These are phyloP conservation scores for Endocalyx cinctus DNA, from an alignment of 2,329 filamentous ascomycete species.

Conservation along the genomic window DNA sequence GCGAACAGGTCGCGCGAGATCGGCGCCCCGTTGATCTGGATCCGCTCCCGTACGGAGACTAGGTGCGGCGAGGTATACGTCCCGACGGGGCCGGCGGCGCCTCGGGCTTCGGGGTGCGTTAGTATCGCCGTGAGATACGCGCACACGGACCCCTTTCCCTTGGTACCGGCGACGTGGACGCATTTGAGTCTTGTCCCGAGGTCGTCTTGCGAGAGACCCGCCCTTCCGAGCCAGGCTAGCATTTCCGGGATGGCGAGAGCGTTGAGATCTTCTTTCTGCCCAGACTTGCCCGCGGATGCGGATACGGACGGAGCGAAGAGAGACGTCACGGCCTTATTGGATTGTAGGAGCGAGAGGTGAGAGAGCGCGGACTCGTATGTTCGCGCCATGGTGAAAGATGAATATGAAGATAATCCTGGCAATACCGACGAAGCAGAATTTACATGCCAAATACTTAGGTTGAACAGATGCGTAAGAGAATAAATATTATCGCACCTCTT, in stretches of 20 bases:
- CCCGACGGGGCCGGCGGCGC: constrained; percentile 48
- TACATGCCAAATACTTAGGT: no score
- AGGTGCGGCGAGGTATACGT: constrained; percentile 86
- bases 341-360: constrained; percentile 71
- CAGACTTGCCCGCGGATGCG: neutral
- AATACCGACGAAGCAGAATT: no score
- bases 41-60: constrained; percentile 77
- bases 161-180: constrained; percentile 88
- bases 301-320: constrained; percentile 36
- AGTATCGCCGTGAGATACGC: constrained; percentile 79
- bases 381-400: constrained; percentile 23
- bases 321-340: constrained; percentile 64
- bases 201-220: constrained; percentile 60
- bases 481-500: no score
- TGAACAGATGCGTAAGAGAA: no score
- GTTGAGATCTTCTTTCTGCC: constrained; percentile 61
- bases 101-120: constrained; percentile 32
- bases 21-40: constrained; percentile 70
- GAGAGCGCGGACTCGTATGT: constrained; percentile 64
- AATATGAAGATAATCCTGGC: constrained; percentile 13
- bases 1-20: constrained; percentile 67
- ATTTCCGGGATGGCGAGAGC: constrained; percentile 76
- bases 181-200: constrained; percentile 32
- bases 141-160: constrained; percentile 87
- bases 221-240: constrained; percentile 68